Evolutionary conservation across 2,329 filamentous ascomycete species (phyloP).

Genomic region (Aotearoamyces nothofagi): DNA sequence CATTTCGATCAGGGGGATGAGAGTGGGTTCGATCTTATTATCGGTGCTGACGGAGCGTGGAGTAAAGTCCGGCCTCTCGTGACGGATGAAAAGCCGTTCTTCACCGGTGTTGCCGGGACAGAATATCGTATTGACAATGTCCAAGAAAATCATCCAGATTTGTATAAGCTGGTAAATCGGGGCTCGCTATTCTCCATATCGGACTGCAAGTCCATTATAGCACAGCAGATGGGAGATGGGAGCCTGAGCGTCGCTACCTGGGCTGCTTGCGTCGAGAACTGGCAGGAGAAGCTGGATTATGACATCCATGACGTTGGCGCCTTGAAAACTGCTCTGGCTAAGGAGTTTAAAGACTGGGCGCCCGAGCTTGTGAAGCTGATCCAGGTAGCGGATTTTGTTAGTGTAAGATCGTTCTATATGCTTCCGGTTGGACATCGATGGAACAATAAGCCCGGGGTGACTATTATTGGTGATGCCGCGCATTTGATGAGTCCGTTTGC

Average conservation of each 20-base stretch:
- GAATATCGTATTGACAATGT: constrained; percentile 16
- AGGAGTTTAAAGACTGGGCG: constrained; percentile 13
- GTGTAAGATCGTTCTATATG: constrained; percentile 10
- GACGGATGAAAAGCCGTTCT: constrained; percentile 18
- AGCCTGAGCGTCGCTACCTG: constrained; percentile 4
- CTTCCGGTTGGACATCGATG: constrained; percentile 9
- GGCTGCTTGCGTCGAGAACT: constrained; percentile 1
- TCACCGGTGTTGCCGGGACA: constrained; percentile 22
- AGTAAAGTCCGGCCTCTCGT: constrained; percentile 19
- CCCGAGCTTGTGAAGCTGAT: constrained; percentile 13
- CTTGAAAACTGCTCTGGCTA: background rate
- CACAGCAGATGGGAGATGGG: constrained; percentile 12
- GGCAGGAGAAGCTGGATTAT: background rate
- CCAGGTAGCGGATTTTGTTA: constrained; percentile 11
- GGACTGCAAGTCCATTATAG: constrained; percentile 14
- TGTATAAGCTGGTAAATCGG: constrained; percentile 12
- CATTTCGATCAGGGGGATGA: constrained; percentile 3
- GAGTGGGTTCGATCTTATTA: constrained; percentile 20
- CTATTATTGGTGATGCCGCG: constrained; percentile 33
- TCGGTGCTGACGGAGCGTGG: constrained; percentile 26
- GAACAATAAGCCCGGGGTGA: constrained; percentile 20
- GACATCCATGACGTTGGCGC: background rate
- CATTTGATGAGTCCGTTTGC: constrained; percentile 31
- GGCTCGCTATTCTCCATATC: constrained; percentile 16
- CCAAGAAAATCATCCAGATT: constrained; percentile 10